phyloP scores from a whole-genome alignment of 768 basidiomycete genomes.

The Calocybe indica region DNA sequence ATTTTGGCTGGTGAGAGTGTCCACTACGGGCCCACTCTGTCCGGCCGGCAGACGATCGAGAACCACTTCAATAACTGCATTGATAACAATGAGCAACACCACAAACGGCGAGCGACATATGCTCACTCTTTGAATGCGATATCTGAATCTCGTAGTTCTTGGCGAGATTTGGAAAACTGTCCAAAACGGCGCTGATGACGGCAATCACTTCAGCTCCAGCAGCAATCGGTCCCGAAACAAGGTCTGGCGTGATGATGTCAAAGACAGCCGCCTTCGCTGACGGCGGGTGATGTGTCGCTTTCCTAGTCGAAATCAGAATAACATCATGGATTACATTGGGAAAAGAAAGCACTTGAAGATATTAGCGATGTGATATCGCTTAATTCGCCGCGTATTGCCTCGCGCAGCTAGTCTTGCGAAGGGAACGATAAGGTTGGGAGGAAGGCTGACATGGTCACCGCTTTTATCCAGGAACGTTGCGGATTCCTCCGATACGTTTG shows the following conservation, averaged over 20 bases:
- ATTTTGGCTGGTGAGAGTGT: slow-evolving; percentile 61
- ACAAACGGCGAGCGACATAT: not conserved
- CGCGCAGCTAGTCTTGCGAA: slow-evolving; percentile 84
- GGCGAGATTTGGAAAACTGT: slow-evolving; percentile 64
- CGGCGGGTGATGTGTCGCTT: slow-evolving; percentile 68
- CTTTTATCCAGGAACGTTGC: slow-evolving; percentile 77
- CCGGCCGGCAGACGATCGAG: slow-evolving; percentile 57
- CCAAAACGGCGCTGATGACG: slow-evolving; percentile 59
- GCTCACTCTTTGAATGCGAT: slow-evolving; percentile 71
- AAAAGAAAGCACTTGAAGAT: slow-evolving; percentile 52
- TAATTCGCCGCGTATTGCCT: slow-evolving; percentile 61
- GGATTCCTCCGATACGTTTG: slow-evolving; percentile 31
- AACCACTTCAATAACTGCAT: slow-evolving; percentile 59
- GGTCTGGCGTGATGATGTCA: slow-evolving; percentile 78
- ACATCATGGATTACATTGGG: not conserved
- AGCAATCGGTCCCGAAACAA: slow-evolving; percentile 55
- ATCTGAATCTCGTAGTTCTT: slow-evolving; percentile 71
- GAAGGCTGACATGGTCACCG: slow-evolving; percentile 70
- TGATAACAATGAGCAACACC: slow-evolving; percentile 1
- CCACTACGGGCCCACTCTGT: slow-evolving; percentile 49
- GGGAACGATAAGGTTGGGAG: slow-evolving; percentile 65
- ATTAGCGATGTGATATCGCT: slow-evolving; percentile 75
- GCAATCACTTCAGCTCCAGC: slow-evolving; percentile 73
- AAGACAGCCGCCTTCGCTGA: slow-evolving; percentile 70
- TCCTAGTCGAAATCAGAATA: slow-evolving; percentile 16